phyloP scores from a whole-genome alignment of 148 eudicot genomes.

The Camellia granthamiana region DNA sequence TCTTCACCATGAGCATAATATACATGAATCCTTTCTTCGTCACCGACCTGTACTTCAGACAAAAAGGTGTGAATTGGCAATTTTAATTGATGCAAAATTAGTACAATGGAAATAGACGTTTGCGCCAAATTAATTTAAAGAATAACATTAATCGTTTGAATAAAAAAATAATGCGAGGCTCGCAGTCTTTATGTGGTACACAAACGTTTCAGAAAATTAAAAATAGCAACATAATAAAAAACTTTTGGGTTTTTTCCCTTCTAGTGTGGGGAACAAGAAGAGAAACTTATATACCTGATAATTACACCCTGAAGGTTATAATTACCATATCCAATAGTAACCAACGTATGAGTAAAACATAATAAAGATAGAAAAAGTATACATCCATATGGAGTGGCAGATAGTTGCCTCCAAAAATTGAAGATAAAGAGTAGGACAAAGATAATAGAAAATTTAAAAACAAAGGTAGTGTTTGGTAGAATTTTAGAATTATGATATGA shows the following conservation, averaged over 20 bases:
- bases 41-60: conserved; percentile 63
- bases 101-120: neutral
- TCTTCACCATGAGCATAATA: conserved; percentile 96
- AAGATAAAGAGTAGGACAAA: neutral
- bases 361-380: neutral
- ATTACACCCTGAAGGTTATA: neutral
- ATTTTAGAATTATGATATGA: no score
- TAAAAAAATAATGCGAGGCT: neutral
- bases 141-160: neutral
- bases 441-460: neutral
- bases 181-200: neutral
- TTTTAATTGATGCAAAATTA: neutral
- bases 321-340: neutral
- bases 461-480: no score
- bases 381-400: neutral
- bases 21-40: conserved; percentile 90
- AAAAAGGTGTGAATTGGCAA: conserved; percentile 3
- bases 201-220: neutral
- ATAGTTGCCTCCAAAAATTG: neutral
- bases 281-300: neutral
- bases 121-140: neutral
- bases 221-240: neutral
- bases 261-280: neutral
- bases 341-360: neutral
- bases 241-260: neutral